Base-by-base conservation (phyloP, 345 rosid genomes). In the Fremontodendron californicum region DNA sequence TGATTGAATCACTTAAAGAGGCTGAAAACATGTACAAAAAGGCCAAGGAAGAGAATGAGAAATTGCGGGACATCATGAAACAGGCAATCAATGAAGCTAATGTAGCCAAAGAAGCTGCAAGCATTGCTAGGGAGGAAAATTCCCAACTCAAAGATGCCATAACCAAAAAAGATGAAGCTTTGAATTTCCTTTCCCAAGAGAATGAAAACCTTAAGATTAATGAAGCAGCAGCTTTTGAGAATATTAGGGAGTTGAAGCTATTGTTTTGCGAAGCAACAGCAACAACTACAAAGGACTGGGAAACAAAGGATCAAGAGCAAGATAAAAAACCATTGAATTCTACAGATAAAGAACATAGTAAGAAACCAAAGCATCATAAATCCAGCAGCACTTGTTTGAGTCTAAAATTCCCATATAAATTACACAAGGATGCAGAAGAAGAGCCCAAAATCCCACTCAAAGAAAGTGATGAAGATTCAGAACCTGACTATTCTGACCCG, bases 41-140 rank as follows among this genome's bases (percentile, higher is more conserved):
- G 4, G 85, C 87, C 2, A 92, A 88, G 51, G 89, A 91, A 31
- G 99, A 96, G 86, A 89, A 83, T 60, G 83, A 81, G 5, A 89
- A 88, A 46, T 54, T 96, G 64, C 81, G 94, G 5, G 96, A 91
- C 80, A 91, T 88, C 52, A 90, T 93, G 27, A 96, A 96, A 64
- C 96, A 93, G 43, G 98, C 99, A 0, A 74, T 93, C 0, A 96
- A 86, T 21, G 99, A 95, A 81, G 91, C 99, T 19, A 95, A 86
- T 69, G 91, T 85, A 2, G 94, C 98, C 0, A 96, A 92, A 85
- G 98, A 88, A 81, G 98, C 94, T n/a, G n/a, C n/a, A n/a, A n/a
- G n/a, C n/a, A n/a, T n/a, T n/a, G n/a, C n/a, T n/a, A n/a, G n/a
- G n/a, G n/a, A n/a, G n/a, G n/a, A n/a, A n/a, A n/a, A n/a, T n/a